Percentiles rank a stretch among this genome's conserved stretches.
These are phyloP conservation scores for Arabidopsis suecica DNA, from an alignment of 345 rosid genomes.

Conservation along the genomic window DNA sequence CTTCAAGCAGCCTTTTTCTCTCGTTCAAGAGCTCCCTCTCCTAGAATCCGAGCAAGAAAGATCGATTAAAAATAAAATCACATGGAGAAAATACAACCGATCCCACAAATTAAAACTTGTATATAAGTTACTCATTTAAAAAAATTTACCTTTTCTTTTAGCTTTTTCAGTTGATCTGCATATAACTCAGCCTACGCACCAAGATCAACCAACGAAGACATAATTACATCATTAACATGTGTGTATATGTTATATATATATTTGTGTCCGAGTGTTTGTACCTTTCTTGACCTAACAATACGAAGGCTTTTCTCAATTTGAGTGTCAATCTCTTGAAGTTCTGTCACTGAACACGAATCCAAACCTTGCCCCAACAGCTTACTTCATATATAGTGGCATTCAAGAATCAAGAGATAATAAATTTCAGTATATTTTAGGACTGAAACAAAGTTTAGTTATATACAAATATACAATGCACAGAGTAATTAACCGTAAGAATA, in stretches of 20 bases:
- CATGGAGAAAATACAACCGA: not conserved
- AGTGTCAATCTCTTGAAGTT: slow-evolving; percentile 52
- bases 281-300: slow-evolving; percentile 73
- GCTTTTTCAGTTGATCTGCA: slow-evolving; percentile 50
- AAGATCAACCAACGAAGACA: slow-evolving; percentile 22
- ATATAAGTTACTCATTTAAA: not conserved
- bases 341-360: slow-evolving; percentile 53
- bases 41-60: slow-evolving; percentile 42
- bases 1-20: slow-evolving; percentile 44
- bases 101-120: not conserved
- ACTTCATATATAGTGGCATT: slow-evolving; percentile 45
- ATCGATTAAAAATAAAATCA: not conserved
- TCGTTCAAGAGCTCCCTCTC: slow-evolving; percentile 56
- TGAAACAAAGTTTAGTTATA: not conserved
- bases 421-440: not conserved
- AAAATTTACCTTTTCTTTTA: slow-evolving; percentile 52
- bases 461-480: not conserved
- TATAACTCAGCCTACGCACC: slow-evolving; percentile 54
- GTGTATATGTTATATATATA: not conserved
- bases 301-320: slow-evolving; percentile 63
- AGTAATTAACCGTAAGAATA: not conserved
- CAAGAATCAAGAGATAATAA: not conserved
- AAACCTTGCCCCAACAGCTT: slow-evolving; percentile 64
- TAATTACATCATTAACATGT: not conserved
- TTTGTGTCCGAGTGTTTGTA: slow-evolving; percentile 10